These are phyloP conservation scores for Yarrowia sp. DNA, from an alignment of 805 yeast species.

Conservation along the genomic window DNA sequence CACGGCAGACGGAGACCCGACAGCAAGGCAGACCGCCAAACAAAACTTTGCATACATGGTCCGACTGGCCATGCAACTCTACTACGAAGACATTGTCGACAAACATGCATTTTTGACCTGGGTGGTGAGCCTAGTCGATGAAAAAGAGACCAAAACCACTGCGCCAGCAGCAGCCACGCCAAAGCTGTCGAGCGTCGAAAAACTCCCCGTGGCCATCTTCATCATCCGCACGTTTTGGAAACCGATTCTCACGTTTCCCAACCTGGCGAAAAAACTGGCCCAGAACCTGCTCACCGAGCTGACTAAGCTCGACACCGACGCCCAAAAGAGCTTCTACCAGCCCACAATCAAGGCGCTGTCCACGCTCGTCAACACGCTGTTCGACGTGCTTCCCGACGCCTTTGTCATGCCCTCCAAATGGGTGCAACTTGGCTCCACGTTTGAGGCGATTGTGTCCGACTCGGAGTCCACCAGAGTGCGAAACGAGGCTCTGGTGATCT, in stretches of 20 bases:
- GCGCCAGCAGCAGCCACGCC: constrained; percentile 41
- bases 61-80: constrained; percentile 67
- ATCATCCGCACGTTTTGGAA: constrained; percentile 75
- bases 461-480: constrained; percentile 42
- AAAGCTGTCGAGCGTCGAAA: constrained; percentile 46
- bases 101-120: constrained; percentile 66
- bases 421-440: constrained; percentile 45
- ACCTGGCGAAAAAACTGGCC: constrained; percentile 67
- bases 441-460: constrained; percentile 42
- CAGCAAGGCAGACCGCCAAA: neutral
- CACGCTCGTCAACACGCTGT: constrained; percentile 43
- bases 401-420: constrained; percentile 50
- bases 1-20: constrained; percentile 50
- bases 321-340: neutral
- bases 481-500: constrained; percentile 44
- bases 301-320: neutral
- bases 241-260: constrained; percentile 61
- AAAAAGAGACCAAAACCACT: neutral
- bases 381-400: constrained; percentile 45
- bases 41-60: constrained; percentile 60
- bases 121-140: constrained; percentile 55
- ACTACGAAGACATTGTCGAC: constrained; percentile 71
- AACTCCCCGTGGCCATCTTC: constrained; percentile 58
- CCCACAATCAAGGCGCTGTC: constrained; percentile 43
- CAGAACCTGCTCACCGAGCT: constrained; percentile 50